Evolutionary conservation across 2,329 filamentous ascomycete genomes (phyloP).

Genomic region (Rutstroemia sp.): DNA sequence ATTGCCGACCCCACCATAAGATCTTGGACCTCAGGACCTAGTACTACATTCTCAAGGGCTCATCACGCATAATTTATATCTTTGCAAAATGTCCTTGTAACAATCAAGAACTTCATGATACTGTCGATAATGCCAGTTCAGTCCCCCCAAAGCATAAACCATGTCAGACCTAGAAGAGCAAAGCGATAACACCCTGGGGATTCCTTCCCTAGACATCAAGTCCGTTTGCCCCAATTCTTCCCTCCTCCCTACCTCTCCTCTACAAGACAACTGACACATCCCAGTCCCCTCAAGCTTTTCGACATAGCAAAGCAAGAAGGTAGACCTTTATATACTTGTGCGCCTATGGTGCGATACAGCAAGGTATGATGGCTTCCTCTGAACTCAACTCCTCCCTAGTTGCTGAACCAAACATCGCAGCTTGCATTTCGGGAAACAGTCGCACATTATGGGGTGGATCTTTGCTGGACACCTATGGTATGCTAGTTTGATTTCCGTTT

Average conservation of each 20-base stretch:
- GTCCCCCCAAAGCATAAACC: background rate
- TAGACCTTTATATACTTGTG: conserved; percentile 50
- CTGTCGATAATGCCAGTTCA: background rate
- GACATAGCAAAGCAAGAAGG: conserved; percentile 44
- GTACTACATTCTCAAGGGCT: background rate
- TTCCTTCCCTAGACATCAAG: conserved; percentile 7
- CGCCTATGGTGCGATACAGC: conserved; percentile 63
- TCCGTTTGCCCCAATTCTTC: background rate
- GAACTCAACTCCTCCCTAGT: background rate
- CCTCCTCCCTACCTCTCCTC: background rate
- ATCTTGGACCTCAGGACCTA: background rate
- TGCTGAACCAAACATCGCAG: conserved; percentile 31
- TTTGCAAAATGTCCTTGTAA: background rate
- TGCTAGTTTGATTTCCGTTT: background rate
- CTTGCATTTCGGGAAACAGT: conserved; percentile 64
- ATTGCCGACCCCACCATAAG: conserved; percentile 4
- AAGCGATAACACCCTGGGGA: background rate
- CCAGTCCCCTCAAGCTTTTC: conserved; percentile 52
- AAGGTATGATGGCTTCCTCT: conserved; percentile 32
- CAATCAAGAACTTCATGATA: background rate
- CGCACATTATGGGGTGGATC: conserved; percentile 54
- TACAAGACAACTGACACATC: background rate
- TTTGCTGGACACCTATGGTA: conserved; percentile 66
- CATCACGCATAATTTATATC: background rate
- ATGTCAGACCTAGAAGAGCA: background rate